Base-by-base conservation (phyloP, 2,329 filamentous ascomycete species). In the Paecilomyces niveus region DNA sequence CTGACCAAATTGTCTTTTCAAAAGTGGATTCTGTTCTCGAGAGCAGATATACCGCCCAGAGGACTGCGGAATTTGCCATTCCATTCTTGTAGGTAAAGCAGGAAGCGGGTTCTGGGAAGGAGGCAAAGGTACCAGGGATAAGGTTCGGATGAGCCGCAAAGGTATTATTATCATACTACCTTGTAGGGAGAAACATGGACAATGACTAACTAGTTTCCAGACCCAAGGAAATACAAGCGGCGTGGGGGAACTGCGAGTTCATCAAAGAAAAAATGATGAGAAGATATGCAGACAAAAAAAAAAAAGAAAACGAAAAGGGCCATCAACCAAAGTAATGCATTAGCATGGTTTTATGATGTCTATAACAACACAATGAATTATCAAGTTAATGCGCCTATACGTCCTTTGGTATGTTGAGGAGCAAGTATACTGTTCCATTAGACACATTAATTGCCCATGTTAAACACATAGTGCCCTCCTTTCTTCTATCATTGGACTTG, bases 71-170 rank as follows among this genome's bases (percentile, higher is more conserved):
- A 85, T 90, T 67, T 95, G 90, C 68, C 88, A 87, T 54, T 79
- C 86, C 33, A 83, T 81, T 54, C 82, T 94, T 11, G 81, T 92
- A 56, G 86, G 89, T 63, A 87, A 85, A 68, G 83, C 84, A 2
- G 78, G 78, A 7, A 78, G 78, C 51, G 90, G 90, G 0, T 95
- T 92, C 74, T 95, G 90, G 90, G 90, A 95, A 76, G 90, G 90
- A 10, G 90, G 90, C 1, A 90, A 89, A 71, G 89, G 89, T 1
- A 92, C 89, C n/a, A 79, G 89, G 61, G 88, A 92, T 69, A 83
- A 80, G 72, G 76, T 75, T 32, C 76, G 81, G 67, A 92, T 92
- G 89, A 89, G 85, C 66, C 80, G 86, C 60, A 91, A 90, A 74
- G 78, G 78, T 78, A 70, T 51, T 78, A 70, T 51, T 69, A 61